Base-by-base conservation (phyloP, 2,329 filamentous ascomycete genomes). In the Hypoxylon sp. region DNA sequence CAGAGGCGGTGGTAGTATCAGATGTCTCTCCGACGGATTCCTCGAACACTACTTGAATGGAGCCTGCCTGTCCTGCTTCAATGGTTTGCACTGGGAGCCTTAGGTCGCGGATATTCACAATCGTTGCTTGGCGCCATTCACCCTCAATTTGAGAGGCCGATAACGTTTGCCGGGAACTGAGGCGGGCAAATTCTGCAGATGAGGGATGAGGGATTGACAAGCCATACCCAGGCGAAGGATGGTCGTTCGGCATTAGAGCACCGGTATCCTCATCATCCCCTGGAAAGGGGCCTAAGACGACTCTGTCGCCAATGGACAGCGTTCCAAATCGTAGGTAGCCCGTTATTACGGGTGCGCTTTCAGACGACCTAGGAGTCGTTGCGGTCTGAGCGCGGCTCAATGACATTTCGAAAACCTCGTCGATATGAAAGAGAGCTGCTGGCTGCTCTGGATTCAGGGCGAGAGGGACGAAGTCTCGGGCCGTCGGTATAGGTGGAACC, bases 31-130 rank as follows among this genome's bases (percentile, higher is more conserved):
- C 76, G 14, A 76, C 66, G 1, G 78, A 71, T 3, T 79, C 74
- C 30, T 85, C 81, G n/a, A 91, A 84, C 2, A 91, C 85, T 53
- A 98, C 82, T 0, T 94, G 95, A 57, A 99, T 86, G 0, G 94
- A 97, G 0, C 95, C 96, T 5, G 95, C 94, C 78, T 99, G 95
- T 8, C 93, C 93, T 14, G 90, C 85, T 53, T 90, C 85, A 6
- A 98, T 84, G 0, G 85, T 88, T 48, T 88, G 88, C 0, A 97
- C 94, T 0, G 95, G 93, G 2, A 97, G 83, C 4, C 95, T 88
- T 7, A 99, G 83, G 71, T 97, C 97, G 21, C 95, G 90, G 45
- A 97, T 90, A 72, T 94, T 98, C 46, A 92, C 90, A 56, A 98
- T 88, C 45, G 87, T 89, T 5, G 95, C 93, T 23, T 85, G 84